phyloP scores from a whole-genome alignment of 2,329 filamentous ascomycete genomes.

The Aspergillus brunneoviolaceus region DNA sequence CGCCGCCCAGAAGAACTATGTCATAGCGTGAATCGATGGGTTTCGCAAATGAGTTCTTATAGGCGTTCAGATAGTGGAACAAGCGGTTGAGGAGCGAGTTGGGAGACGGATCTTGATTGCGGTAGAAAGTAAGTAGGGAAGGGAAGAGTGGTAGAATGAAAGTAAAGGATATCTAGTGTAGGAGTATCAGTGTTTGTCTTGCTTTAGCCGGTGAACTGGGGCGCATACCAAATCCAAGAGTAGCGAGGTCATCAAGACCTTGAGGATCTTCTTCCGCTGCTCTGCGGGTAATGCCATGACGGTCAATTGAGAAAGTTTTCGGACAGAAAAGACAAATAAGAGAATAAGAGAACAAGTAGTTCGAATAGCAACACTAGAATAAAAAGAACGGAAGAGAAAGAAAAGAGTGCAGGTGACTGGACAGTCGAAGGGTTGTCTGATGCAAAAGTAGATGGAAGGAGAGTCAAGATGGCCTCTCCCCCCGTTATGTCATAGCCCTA shows the following conservation, averaged over 20 bases:
- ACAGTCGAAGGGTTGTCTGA: neutral
- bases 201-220: neutral
- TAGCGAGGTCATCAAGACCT: slow-evolving; percentile 84
- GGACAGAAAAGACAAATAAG: slow-evolving; percentile 14
- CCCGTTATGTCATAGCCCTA: slow-evolving; percentile 18
- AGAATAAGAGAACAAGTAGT: neutral
- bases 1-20: slow-evolving; percentile 90
- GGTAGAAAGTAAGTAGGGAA: slow-evolving; percentile 93
- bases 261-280: slow-evolving; percentile 75
- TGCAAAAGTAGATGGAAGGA: neutral
- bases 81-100: slow-evolving; percentile 74
- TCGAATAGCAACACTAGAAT: neutral
- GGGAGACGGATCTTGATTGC: slow-evolving; percentile 67
- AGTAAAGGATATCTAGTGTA: slow-evolving; percentile 83
- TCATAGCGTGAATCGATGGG: slow-evolving; percentile 97
- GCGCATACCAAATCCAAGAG: slow-evolving; percentile 78
- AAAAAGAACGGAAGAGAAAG: slow-evolving; percentile 17
- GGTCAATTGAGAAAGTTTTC: slow-evolving; percentile 15
- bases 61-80: slow-evolving; percentile 80
- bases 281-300: slow-evolving; percentile 40
- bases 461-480: neutral
- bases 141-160: slow-evolving; percentile 97
- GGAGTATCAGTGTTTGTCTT: slow-evolving; percentile 1
- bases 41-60: slow-evolving; percentile 88
- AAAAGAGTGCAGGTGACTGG: slow-evolving; percentile 14